Base-by-base conservation (phyloP, 78 protist species). In the Dictyostelium brefeldianum region DNA sequence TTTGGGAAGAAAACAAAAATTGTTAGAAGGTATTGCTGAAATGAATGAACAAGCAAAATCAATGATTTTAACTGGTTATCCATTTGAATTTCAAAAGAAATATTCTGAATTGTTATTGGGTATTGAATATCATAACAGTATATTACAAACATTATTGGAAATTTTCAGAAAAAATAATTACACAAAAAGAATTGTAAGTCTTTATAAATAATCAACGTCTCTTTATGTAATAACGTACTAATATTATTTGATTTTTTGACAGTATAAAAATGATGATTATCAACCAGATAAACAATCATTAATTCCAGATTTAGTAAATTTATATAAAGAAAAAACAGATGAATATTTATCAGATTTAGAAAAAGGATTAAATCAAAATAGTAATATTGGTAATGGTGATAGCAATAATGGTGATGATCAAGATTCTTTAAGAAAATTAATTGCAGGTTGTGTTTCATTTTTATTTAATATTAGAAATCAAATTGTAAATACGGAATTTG, bases 1-100 rank as follows among this genome's bases (percentile, higher is more conserved):
- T 48, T 77, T 87, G 56, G 93, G 77, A 27, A 87, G 80, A 64
- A 87, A 87, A 56, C 83, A 87, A 64, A 80, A 41, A n/a, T 46
- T 87, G 10, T 11, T 87, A 18, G 8, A 5, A 17, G 71, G 65
- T 9, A 20, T 87, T 27, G 18, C 18, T 15, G 36, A 77, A 74
- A 20, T 87, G 57, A 87, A 87, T 50, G 80, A 74, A 62, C 48
- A 87, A 65, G 93, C 93, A 20, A 71, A 87, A 51, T 17, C 62
- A 9, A 64, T 64, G 65, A n/a, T 87, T 4, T 29, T 87, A 3
- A 75, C 29, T 53, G 84, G 84, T 50, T 87, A n/a, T 64, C 84
- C 93, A 5, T 2, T 46, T 1, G 59, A 64, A 48, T 87, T 87
- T 27, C 84, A 77, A 65, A 57, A 17, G 2, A 56, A 74, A 65